phyloP scores from a whole-genome alignment of 1,284 basidiomycete genomes.

The Coriolopsis trogii region DNA sequence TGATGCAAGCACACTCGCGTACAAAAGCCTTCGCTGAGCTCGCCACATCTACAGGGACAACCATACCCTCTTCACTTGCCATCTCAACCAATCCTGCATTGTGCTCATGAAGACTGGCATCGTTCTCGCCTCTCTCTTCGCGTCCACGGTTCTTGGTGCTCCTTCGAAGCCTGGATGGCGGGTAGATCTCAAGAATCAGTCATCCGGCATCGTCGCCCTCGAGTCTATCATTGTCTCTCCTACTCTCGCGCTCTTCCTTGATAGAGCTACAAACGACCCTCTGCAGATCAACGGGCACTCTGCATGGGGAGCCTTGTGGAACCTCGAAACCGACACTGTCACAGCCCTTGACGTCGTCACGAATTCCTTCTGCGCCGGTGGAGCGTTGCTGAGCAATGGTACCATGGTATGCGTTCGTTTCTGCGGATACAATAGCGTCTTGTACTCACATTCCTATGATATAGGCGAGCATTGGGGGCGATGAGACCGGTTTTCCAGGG shows the following conservation, averaged over 20 bases:
- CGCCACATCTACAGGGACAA: too few relatives aligned
- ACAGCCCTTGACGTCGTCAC: constrained; percentile 11
- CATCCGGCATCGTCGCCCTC: constrained; percentile 47
- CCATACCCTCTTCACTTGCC: too few relatives aligned
- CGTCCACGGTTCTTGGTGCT: too few relatives aligned
- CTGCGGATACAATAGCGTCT: too few relatives aligned
- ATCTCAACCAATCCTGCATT: too few relatives aligned
- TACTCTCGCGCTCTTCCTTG: constrained; percentile 46
- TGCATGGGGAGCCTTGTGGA: constrained; percentile 14
- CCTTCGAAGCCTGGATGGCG: constrained; percentile 8
- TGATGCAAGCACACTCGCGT: too few relatives aligned
- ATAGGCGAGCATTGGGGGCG: constrained; percentile 45
- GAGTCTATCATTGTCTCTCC: constrained; percentile 51
- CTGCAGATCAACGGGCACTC: constrained; percentile 14
- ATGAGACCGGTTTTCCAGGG: constrained; percentile 43
- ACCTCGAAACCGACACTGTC: constrained; percentile 33
- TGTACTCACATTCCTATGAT: constrained; percentile 11
- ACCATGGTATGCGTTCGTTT: constrained; percentile 38
- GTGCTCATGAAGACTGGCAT: too few relatives aligned
- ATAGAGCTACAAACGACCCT: constrained; percentile 42
- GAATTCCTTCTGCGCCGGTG: constrained; percentile 30
- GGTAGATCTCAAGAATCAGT: constrained; percentile 35
- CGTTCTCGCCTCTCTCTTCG: too few relatives aligned
- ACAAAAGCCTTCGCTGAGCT: too few relatives aligned
- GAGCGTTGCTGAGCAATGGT: constrained; percentile 46